phyloP scores from a whole-genome alignment of 441 rosid species.

The Gossypium aridum region DNA sequence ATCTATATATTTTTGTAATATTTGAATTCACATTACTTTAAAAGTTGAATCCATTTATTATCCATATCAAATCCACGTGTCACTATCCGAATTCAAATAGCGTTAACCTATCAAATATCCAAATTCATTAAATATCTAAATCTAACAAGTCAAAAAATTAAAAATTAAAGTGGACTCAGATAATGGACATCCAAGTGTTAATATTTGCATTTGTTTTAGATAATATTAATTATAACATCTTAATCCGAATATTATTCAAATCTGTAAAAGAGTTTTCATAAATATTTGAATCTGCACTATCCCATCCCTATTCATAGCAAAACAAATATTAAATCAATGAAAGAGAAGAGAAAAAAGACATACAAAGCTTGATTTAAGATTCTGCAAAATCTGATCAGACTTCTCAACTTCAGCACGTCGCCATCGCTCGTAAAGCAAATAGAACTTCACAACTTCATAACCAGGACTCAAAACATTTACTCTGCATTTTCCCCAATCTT shows the following conservation, averaged over 20 bases:
- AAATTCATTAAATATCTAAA: not conserved
- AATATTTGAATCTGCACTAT: not conserved
- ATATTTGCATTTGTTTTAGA: not conserved
- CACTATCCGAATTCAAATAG: not conserved
- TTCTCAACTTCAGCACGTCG: conserved; percentile 44
- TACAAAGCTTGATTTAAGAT: conserved; percentile 37
- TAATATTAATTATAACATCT: not conserved
- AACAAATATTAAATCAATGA: not conserved
- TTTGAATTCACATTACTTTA: not conserved
- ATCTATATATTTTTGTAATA: not conserved
- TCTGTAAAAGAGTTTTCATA: not conserved
- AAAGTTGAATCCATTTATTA: not conserved
- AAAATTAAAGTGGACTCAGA: not conserved
- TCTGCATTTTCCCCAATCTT: conserved; percentile 23
- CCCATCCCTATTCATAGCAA: not conserved
- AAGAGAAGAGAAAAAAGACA: conserved; percentile 20
- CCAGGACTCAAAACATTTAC: conserved; percentile 24
- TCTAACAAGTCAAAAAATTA: not conserved
- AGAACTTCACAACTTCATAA: conserved; percentile 47
- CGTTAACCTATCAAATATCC: not conserved
- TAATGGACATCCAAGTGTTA: not conserved
- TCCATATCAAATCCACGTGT: not conserved
- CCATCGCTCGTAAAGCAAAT: conserved; percentile 51
- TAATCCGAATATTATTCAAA: not conserved
- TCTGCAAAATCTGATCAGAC: conserved; percentile 29